Evolutionary conservation across 805 yeast species (phyloP).

Genomic region (Saccharomycopsis olivae): DNA sequence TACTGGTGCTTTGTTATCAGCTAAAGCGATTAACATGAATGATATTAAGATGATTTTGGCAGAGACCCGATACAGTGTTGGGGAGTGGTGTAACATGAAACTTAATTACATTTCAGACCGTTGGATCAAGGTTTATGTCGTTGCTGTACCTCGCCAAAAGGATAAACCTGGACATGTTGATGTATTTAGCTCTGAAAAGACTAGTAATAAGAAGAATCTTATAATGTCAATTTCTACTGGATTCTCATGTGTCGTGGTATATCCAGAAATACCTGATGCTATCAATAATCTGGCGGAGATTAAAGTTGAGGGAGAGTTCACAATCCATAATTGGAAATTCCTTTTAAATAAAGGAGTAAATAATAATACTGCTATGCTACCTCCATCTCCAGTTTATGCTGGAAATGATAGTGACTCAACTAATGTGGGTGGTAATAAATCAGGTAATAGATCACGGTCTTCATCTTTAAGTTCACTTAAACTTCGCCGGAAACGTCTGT

Average conservation of each 20-base stretch:
- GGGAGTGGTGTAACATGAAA: conserved; percentile 54
- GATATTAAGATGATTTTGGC: conserved; percentile 51
- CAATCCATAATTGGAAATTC: conserved; percentile 24
- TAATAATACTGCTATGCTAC: conserved; percentile 4
- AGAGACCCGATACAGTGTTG: conserved; percentile 34
- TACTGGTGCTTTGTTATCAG: conserved; percentile 52
- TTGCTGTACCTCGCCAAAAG: conserved; percentile 32
- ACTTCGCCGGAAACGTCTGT: conserved; percentile 11
- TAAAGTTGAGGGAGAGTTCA: conserved; percentile 44
- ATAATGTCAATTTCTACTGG: conserved; percentile 38
- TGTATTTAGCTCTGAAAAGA: conserved; percentile 39
- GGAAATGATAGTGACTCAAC: background rate
- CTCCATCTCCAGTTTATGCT: conserved; percentile 13
- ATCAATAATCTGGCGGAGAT: conserved; percentile 48
- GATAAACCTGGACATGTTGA: conserved; percentile 39
- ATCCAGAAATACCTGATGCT: conserved; percentile 47
- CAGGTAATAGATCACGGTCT: conserved; percentile 15
- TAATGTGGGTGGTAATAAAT: no score
- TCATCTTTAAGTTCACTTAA: conserved; percentile 14
- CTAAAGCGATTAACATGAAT: conserved; percentile 43
- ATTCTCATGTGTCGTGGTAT: conserved; percentile 41
- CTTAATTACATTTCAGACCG: conserved; percentile 47
- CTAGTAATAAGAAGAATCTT: conserved; percentile 36
- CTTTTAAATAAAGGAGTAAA: conserved; percentile 8
- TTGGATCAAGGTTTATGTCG: conserved; percentile 45